These are phyloP conservation scores for Prorocentrum cordatum DNA, from an alignment of 169 alveolate species.

Conservation along the genomic window DNA sequence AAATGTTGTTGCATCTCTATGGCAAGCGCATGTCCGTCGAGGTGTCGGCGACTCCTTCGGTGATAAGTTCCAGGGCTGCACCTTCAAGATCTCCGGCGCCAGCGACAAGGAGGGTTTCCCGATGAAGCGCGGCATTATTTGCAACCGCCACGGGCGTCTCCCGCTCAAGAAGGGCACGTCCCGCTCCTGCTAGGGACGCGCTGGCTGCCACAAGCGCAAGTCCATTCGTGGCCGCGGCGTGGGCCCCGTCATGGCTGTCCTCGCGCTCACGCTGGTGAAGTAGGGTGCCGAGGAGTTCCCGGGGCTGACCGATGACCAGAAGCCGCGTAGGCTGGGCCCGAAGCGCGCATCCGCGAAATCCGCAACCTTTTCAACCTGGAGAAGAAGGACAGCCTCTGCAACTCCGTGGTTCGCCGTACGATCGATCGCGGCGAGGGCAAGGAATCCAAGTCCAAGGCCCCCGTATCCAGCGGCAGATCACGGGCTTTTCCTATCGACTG, in stretches of 20 bases:
- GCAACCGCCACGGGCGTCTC: slow-evolving; percentile 83
- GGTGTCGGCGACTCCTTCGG: slow-evolving; percentile 90
- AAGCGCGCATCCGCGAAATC: slow-evolving; percentile 91
- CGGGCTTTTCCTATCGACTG: no score
- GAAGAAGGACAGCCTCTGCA: slow-evolving; percentile 48
- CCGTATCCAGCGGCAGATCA: slow-evolving; percentile 97
- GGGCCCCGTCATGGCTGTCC: slow-evolving; percentile 94
- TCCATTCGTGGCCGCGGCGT: slow-evolving; percentile 99
- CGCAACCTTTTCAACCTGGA: slow-evolving; percentile 93
- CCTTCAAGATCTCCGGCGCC: slow-evolving; percentile 91
- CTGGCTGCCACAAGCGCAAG: slow-evolving; percentile 96
- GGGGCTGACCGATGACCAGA: slow-evolving; percentile 94
- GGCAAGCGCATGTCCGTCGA: slow-evolving; percentile 97
- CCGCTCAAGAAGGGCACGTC: slow-evolving; percentile 77
- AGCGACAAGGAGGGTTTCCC: slow-evolving; percentile 99
- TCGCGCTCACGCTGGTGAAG: slow-evolving; percentile 79
- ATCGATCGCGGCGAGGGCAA: slow-evolving; percentile 74
- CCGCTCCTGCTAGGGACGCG: slow-evolving; percentile 95
- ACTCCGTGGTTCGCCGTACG: slow-evolving; percentile 86
- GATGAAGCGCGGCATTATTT: slow-evolving; percentile 98
- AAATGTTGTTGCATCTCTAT: slow-evolving; percentile 91
- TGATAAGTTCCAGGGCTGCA: slow-evolving; percentile 96
- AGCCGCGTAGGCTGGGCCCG: slow-evolving; percentile 99
- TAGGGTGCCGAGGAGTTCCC: slow-evolving; percentile 93
- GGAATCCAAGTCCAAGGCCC: slow-evolving; percentile 90